Evolutionary conservation across 2,329 filamentous ascomycete species (phyloP).

Genomic region (Ceratocystis papillata): DNA sequence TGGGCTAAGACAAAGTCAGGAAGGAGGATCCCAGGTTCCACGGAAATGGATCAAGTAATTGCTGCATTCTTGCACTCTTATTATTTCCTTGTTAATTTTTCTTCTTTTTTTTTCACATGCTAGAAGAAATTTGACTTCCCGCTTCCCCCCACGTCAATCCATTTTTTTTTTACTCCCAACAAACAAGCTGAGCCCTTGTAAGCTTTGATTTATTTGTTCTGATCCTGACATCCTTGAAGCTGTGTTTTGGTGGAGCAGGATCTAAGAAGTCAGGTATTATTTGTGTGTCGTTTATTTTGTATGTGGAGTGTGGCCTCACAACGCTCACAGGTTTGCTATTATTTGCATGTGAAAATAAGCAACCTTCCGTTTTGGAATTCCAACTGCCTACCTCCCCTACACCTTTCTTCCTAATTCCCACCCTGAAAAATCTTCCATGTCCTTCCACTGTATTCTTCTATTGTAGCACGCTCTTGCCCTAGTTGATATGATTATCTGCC

Average conservation of each 20-base stretch:
- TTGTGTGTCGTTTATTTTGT: not conserved
- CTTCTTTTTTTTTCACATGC: not conserved
- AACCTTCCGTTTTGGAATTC: not conserved
- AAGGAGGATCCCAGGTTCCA: not conserved
- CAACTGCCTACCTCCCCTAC: not conserved
- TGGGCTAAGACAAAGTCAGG: not conserved
- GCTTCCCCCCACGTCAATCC: constrained; percentile 4
- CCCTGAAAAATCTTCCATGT: not conserved
- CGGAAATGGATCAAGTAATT: not conserved
- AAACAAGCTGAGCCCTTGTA: not conserved
- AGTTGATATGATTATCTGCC: not conserved
- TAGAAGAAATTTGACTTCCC: not conserved
- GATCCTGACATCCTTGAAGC: constrained; percentile 9
- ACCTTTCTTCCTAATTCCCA: not conserved
- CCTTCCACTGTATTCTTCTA: constrained; percentile 1
- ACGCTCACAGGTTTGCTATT: not conserved
- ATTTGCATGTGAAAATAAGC: constrained; percentile 14
- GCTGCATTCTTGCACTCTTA: not conserved
- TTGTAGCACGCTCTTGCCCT: not conserved
- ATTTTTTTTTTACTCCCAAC: constrained; percentile 8
- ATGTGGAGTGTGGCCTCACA: constrained; percentile 9
- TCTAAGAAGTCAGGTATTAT: not conserved
- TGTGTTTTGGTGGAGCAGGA: not conserved
- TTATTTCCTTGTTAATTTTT: not conserved
- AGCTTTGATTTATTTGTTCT: not conserved